phyloP scores from a whole-genome alignment of 164 flowering plant genomes.

The Nymphaea thermarum region DNA sequence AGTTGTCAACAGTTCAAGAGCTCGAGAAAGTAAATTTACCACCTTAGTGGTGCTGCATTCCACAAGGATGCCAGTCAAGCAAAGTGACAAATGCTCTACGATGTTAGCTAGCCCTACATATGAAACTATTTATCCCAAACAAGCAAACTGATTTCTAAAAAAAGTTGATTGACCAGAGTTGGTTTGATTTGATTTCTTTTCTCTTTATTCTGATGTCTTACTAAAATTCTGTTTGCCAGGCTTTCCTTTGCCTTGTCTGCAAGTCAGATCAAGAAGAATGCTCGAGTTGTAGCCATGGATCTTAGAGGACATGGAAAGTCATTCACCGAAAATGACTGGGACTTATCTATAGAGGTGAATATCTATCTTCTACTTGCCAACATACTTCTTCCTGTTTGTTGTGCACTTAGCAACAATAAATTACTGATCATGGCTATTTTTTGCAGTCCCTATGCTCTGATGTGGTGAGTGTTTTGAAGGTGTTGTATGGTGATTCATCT shows the following conservation, averaged over 20 bases:
- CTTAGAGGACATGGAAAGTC: conserved; percentile 95
- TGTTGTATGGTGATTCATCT: conserved; percentile 80
- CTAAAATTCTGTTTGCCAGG: conserved; percentile 20
- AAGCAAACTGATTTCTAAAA: too few relatives aligned
- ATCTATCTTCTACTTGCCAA: background rate
- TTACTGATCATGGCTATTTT: background rate
- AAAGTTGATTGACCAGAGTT: too few relatives aligned
- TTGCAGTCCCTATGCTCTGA: conserved; percentile 85
- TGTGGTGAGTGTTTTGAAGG: conserved; percentile 69
- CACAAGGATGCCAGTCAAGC: too few relatives aligned
- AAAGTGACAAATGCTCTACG: too few relatives aligned
- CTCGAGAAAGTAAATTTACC: too few relatives aligned
- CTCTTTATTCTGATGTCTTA: background rate
- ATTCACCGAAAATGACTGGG: conserved; percentile 64
- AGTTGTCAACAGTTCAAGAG: too few relatives aligned
- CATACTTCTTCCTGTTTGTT: background rate
- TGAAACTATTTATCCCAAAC: too few relatives aligned
- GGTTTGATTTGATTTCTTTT: too few relatives aligned
- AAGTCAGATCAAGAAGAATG: conserved; percentile 69
- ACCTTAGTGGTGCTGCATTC: background rate
- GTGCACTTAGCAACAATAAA: background rate
- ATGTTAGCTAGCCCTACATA: too few relatives aligned
- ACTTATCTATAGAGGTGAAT: conserved; percentile 71
- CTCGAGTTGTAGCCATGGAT: conserved; percentile 87
- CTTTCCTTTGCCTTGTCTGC: conserved; percentile 90